A percentile compares a stretch with the other conserved stretches of the same genome.
These are phyloP conservation scores for Cryptococcus sp. DNA, from an alignment of 1,284 basidiomycete genomes.

Conservation along the genomic window DNA sequence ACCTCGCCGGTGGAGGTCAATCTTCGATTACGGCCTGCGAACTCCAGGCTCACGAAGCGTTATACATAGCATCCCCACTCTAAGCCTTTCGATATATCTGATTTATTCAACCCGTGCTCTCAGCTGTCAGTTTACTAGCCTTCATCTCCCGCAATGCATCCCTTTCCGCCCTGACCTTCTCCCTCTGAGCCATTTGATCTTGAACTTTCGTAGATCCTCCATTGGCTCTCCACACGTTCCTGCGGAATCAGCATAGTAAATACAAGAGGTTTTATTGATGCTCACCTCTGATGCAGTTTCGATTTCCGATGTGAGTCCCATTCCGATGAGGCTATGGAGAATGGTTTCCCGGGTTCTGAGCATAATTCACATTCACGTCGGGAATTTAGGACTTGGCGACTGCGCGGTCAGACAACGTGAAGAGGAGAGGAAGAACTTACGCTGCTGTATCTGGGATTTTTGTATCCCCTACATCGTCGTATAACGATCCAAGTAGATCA, in stretches of 20 bases:
- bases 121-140: too few relatives aligned
- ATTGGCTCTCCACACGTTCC: background rate
- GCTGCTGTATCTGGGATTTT: constrained; percentile 44
- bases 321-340: constrained; percentile 66
- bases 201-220: background rate
- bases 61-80: too few relatives aligned
- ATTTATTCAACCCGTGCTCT: too few relatives aligned
- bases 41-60: too few relatives aligned
- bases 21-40: too few relatives aligned
- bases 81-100: too few relatives aligned
- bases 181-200: background rate
- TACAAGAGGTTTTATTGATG: background rate
- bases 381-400: constrained; percentile 59
- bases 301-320: constrained; percentile 59
- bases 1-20: too few relatives aligned
- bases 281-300: constrained; percentile 55
- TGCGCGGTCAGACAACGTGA: constrained; percentile 6
- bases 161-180: background rate
- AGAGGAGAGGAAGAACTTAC: constrained; percentile 25
- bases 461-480: constrained; percentile 49
- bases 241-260: background rate
- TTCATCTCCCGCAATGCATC: background rate
- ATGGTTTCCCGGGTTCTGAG: constrained; percentile 61
- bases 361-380: constrained; percentile 68
- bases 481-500: constrained; percentile 52